Percentiles rank a stretch among this genome's conserved stretches.
Evolutionary conservation across 345 rosid genomes (phyloP).

Genomic region (Jatropha curcas): DNA sequence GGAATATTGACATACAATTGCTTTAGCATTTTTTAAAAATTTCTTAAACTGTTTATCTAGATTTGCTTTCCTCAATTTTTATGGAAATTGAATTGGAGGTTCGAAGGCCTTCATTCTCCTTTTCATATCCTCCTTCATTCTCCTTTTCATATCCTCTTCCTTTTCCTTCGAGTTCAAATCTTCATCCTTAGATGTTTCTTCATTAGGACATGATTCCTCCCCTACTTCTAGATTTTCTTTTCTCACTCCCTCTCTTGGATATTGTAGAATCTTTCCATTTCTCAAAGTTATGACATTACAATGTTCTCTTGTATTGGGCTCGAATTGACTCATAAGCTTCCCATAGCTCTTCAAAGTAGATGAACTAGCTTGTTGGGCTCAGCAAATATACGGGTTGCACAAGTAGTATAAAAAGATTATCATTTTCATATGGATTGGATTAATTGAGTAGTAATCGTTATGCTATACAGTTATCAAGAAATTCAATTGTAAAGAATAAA

Average conservation of each 20-base stretch:
- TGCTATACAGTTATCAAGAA: too few relatives aligned
- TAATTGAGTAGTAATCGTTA: too few relatives aligned
- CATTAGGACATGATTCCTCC: too few relatives aligned
- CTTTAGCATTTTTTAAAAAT: background rate
- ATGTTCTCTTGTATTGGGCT: background rate
- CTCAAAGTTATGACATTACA: background rate
- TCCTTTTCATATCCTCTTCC: background rate
- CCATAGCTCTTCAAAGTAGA: background rate
- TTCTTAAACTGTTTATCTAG: background rate
- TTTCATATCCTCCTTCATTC: background rate
- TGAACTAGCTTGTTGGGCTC: background rate
- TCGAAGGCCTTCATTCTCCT: background rate
- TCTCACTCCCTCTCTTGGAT: too few relatives aligned
- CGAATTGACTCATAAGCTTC: background rate
- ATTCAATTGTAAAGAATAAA: too few relatives aligned
- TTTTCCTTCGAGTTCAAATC: background rate
- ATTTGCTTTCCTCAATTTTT: background rate
- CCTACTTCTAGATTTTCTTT: too few relatives aligned
- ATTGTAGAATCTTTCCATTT: background rate
- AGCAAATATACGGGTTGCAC: too few relatives aligned
- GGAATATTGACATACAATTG: background rate
- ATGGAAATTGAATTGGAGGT: background rate
- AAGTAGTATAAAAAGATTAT: too few relatives aligned
- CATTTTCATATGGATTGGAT: too few relatives aligned
- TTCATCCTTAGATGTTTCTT: background rate